Percentiles rank a stretch among this genome's conserved stretches.
phyloP scores from a whole-genome alignment of 306 rosid species.

The Cyamopsis tetragonoloba region DNA sequence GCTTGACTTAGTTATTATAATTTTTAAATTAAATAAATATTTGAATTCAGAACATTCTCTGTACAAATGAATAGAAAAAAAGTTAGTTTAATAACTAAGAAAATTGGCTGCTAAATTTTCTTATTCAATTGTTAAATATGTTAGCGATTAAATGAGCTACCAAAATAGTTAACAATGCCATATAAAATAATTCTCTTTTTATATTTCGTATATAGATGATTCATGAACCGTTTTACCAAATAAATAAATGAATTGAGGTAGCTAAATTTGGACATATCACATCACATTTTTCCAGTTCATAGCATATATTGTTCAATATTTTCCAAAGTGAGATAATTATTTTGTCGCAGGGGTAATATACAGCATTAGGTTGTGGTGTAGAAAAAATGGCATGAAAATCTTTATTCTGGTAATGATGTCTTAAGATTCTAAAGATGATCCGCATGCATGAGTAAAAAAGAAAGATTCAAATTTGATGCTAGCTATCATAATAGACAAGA shows the following conservation, averaged over 20 bases:
- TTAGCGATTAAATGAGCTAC: too few relatives aligned
- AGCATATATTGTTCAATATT: background rate
- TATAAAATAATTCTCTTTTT: too few relatives aligned
- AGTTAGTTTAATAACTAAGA: too few relatives aligned
- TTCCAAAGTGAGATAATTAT: slow-evolving; percentile 12
- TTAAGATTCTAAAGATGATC: slow-evolving; percentile 28
- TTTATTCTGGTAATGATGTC: slow-evolving; percentile 22
- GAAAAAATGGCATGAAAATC: slow-evolving; percentile 27
- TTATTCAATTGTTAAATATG: too few relatives aligned
- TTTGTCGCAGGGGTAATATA: slow-evolving; percentile 15
- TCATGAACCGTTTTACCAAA: too few relatives aligned
- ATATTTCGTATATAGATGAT: background rate
- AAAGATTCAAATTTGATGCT: slow-evolving; percentile 10
- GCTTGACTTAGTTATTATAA: too few relatives aligned
- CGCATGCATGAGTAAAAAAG: slow-evolving; percentile 28
- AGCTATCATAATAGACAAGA: slow-evolving; percentile 7
- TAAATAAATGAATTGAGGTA: too few relatives aligned
- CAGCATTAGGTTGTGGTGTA: background rate
- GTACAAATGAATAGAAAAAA: too few relatives aligned
- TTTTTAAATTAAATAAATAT: too few relatives aligned
- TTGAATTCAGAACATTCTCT: too few relatives aligned
- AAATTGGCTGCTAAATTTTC: too few relatives aligned
- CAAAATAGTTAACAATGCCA: too few relatives aligned
- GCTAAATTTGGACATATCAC: slow-evolving; percentile 3
- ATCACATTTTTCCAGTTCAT: slow-evolving; percentile 8